Percentiles rank a stretch among this genome's conserved stretches.
Evolutionary conservation across 441 rosid genomes (phyloP).

Genomic region (California macrophylla): DNA sequence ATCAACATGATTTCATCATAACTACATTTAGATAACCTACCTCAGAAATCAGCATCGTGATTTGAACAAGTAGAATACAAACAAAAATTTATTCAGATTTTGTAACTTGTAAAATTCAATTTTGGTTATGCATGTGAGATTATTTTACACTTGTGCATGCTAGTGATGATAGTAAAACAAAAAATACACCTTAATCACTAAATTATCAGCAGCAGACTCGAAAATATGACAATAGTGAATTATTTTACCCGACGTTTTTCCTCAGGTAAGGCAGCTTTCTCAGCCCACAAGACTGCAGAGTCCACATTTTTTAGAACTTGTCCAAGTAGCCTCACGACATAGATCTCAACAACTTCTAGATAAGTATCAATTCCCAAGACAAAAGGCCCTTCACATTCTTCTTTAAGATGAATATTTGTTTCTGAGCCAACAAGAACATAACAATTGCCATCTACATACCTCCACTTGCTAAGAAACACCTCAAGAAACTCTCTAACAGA

Average conservation of each 20-base stretch:
- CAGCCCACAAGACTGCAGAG: constrained; percentile 64
- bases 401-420: constrained; percentile 19
- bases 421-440: constrained; percentile 29
- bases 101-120: not conserved
- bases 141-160: not conserved
- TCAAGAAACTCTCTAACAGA: constrained; percentile 52
- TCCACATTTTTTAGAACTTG: constrained; percentile 37
- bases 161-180: not conserved
- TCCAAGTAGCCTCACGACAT: constrained; percentile 50
- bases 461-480: constrained; percentile 67
- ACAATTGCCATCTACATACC: constrained; percentile 34
- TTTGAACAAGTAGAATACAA: not conserved
- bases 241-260: constrained; percentile 55
- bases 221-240: not conserved
- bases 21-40: not conserved
- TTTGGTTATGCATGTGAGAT: not conserved
- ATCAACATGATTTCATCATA: not conserved
- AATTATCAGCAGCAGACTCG: constrained; percentile 6
- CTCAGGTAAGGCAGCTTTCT: constrained; percentile 64
- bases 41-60: not conserved
- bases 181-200: not conserved
- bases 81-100: not conserved
- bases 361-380: constrained; percentile 42
- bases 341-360: constrained; percentile 59
- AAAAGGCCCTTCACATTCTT: constrained; percentile 28